Percentiles rank a stretch among this genome's conserved stretches.
Evolutionary conservation across 306 rosid species (phyloP).

Genomic region (Sicyos baderoa): DNA sequence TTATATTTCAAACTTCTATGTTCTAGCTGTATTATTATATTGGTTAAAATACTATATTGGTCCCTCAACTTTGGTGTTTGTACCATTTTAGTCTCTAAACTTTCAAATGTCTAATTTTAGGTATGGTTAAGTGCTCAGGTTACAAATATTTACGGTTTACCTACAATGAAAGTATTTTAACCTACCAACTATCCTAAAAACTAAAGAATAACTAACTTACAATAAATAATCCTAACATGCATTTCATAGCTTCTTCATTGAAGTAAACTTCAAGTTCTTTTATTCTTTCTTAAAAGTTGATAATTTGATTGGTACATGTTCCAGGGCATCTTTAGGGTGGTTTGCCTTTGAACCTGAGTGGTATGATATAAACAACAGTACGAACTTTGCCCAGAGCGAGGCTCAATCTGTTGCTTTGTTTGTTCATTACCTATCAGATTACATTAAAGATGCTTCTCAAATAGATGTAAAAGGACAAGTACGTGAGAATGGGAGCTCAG

Average conservation of each 20-base stretch:
- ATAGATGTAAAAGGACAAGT: conserved; percentile 58
- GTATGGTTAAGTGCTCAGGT: neutral
- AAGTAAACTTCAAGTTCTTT: neutral
- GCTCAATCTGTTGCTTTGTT: conserved; percentile 83
- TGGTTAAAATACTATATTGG: too few relatives aligned
- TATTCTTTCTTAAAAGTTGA: conserved; percentile 2
- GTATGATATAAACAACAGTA: conserved; percentile 62
- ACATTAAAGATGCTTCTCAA: conserved; percentile 46
- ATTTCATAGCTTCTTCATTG: neutral
- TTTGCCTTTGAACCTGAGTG: conserved; percentile 79
- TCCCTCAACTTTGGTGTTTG: too few relatives aligned
- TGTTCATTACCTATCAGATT: conserved; percentile 67
- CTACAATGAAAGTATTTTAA: neutral
- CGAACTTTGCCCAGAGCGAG: conserved; percentile 79
- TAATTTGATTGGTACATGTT: conserved; percentile 19
- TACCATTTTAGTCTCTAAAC: too few relatives aligned
- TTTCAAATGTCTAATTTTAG: neutral
- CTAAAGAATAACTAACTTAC: neutral
- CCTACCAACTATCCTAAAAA: neutral
- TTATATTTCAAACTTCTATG: neutral
- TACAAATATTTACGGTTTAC: conserved; percentile 2
- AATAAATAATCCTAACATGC: neutral
- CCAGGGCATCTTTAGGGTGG: conserved; percentile 91
- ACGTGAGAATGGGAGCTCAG: conserved; percentile 58
- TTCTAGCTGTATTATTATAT: neutral